These are phyloP conservation scores for Colletotrichum lindemuthianum DNA, from an alignment of 2,329 filamentous ascomycete species.

Conservation along the genomic window DNA sequence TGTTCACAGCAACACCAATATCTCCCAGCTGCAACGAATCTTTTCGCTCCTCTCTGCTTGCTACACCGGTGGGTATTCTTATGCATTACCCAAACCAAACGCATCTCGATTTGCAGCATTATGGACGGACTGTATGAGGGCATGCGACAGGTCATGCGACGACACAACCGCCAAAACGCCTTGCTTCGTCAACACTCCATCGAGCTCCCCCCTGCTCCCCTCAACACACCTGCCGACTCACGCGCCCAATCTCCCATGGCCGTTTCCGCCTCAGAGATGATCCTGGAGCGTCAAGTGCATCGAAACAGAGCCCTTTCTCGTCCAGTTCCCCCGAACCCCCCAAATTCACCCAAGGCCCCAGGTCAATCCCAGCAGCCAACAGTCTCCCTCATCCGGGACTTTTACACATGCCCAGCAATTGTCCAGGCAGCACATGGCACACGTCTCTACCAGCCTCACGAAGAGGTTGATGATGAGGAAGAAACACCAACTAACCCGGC, in stretches of 20 bases:
- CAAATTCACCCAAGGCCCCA: constrained; percentile 22
- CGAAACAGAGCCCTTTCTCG: constrained; percentile 23
- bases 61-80: too few relatives aligned
- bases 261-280: background rate
- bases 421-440: constrained; percentile 20
- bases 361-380: constrained; percentile 12
- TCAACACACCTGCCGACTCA: constrained; percentile 28
- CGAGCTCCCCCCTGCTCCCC: constrained; percentile 25
- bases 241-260: constrained; percentile 20
- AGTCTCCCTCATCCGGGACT: constrained; percentile 22
- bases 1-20: background rate
- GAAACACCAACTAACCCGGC: constrained; percentile 26
- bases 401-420: constrained; percentile 18
- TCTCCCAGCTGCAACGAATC: constrained; percentile 8
- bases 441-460: background rate
- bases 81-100: too few relatives aligned
- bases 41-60: background rate
- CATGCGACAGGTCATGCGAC: constrained; percentile 29
- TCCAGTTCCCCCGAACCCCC: constrained; percentile 31
- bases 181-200: constrained; percentile 26
- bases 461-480: constrained; percentile 1
- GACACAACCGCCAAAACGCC: constrained; percentile 19
- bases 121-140: constrained; percentile 24
- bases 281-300: constrained; percentile 22
- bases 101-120: background rate